A percentile compares a stretch with the other conserved stretches of the same genome.
Conservation (phyloP, 208 protist genomes). For the Blastocrithidia nonstop region DNA sequence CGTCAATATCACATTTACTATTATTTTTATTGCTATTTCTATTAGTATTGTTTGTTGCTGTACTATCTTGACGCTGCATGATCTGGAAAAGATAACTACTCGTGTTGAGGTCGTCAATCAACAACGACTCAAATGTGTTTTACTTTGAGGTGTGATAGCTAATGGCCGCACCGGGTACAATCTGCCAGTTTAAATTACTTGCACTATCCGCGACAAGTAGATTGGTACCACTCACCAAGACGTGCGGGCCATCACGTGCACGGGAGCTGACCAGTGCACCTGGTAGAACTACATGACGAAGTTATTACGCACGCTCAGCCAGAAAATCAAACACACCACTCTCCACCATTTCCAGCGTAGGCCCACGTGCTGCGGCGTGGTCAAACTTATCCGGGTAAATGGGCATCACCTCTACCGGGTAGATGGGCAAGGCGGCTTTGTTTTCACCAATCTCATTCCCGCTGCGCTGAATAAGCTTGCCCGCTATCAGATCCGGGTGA, state of each 20-base stretch:
- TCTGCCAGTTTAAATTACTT: slow-evolving; percentile 7
- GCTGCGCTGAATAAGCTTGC: slow-evolving; percentile 20
- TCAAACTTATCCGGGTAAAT: slow-evolving; percentile 45
- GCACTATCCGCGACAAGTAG: slow-evolving; percentile 39
- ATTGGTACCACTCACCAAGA: slow-evolving; percentile 48
- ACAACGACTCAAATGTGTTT: slow-evolving; percentile 55
- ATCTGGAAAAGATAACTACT: slow-evolving; percentile 49
- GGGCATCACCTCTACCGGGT: slow-evolving; percentile 58
- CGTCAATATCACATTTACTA: background rate
- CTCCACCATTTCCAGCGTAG: slow-evolving; percentile 6
- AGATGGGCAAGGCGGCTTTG: slow-evolving; percentile 19
- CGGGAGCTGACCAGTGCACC: slow-evolving; percentile 30
- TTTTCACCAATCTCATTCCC: slow-evolving; percentile 13
- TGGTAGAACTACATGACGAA: slow-evolving; percentile 51
- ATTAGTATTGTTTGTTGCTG: no score
- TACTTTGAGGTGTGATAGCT: slow-evolving; percentile 33
- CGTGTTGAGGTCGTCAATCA: slow-evolving; percentile 33
- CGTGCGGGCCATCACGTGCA: slow-evolving; percentile 25
- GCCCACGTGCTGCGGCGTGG: slow-evolving; percentile 7
- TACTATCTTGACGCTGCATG: slow-evolving; percentile 2
- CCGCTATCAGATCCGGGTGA: slow-evolving; percentile 28
- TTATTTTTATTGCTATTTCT: background rate
- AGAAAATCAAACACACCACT: slow-evolving; percentile 17
- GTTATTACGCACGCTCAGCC: slow-evolving; percentile 20
- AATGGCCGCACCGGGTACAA: slow-evolving; percentile 11